Evolutionary conservation across 306 rosid species (phyloP).

Genomic region (Prinsepia uniflora): DNA sequence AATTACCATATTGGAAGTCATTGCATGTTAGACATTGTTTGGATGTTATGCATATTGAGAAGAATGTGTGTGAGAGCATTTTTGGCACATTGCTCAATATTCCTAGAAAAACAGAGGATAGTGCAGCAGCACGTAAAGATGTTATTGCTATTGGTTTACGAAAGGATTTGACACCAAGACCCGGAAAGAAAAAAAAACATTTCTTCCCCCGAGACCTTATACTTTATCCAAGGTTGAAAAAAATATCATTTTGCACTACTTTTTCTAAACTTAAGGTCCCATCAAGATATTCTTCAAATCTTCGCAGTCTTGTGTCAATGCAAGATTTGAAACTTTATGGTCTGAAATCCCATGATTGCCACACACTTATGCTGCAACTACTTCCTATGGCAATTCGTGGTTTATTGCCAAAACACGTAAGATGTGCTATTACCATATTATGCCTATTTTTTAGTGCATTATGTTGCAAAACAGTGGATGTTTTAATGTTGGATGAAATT

Average conservation of each 20-base stretch:
- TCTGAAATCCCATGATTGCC: neutral
- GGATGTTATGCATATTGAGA: constrained; percentile 12
- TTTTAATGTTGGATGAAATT: neutral
- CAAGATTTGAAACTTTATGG: neutral
- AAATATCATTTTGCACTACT: neutral
- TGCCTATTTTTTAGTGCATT: neutral
- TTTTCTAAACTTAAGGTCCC: neutral
- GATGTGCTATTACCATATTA: neutral
- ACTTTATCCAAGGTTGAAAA: neutral
- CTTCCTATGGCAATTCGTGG: neutral
- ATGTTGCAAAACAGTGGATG: neutral
- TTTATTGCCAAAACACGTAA: neutral
- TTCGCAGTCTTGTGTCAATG: neutral
- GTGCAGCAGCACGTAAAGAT: neutral
- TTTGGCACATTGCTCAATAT: neutral
- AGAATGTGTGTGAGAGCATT: neutral
- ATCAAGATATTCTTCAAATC: neutral
- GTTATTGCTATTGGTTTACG: neutral
- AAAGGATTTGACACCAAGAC: neutral
- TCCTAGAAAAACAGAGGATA: constrained; percentile 2
- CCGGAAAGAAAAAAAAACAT: neutral
- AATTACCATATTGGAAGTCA: neutral
- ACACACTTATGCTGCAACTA: neutral
- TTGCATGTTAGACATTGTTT: neutral
- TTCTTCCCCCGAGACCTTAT: neutral